These are phyloP conservation scores for Ascochyta koolunga DNA, from an alignment of 2,329 filamentous ascomycete species.

Conservation along the genomic window DNA sequence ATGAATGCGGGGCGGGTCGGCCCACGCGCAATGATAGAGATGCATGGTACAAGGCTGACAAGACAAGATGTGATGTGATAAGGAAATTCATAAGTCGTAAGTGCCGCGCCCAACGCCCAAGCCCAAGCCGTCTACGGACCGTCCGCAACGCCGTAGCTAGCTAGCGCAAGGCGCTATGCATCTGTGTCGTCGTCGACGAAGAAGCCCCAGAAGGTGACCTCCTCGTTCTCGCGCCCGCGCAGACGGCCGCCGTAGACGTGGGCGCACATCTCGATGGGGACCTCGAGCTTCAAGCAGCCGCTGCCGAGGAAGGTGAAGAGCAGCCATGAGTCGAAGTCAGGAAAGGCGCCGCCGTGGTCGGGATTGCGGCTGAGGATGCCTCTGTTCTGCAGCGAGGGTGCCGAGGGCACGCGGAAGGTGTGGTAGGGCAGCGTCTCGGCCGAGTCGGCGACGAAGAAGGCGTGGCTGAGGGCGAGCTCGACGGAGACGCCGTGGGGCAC, in stretches of 20 bases:
- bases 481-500: conserved; percentile 25
- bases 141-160: conserved; percentile 29
- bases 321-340: conserved; percentile 45
- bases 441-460: conserved; percentile 45
- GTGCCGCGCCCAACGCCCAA: conserved; percentile 45
- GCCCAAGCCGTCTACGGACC: conserved; percentile 35
- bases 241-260: conserved; percentile 42
- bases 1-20: conserved; percentile 20
- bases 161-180: too few species aligned
- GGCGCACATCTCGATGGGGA: conserved; percentile 47
- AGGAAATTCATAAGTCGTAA: conserved; percentile 45
- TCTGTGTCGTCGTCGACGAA: conserved; percentile 40
- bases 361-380: conserved; percentile 41
- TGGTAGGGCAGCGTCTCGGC: conserved; percentile 46
- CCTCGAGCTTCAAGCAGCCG: conserved; percentile 44
- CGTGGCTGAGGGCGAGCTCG: conserved; percentile 41
- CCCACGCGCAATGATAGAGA: conserved; percentile 14
- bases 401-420: conserved; percentile 38
- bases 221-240: conserved; percentile 40
- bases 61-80: conserved; percentile 23
- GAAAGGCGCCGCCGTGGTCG: conserved; percentile 39
- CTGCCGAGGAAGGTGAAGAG: conserved; percentile 46
- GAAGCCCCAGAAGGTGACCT: conserved; percentile 45
- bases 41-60: conserved; percentile 13
- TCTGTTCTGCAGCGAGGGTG: conserved; percentile 42